A percentile compares a stretch with the other conserved stretches of the same genome.
Evolutionary conservation across 2,329 filamentous ascomycete species (phyloP).

Genomic region (Pseudogymnoascus sp.): DNA sequence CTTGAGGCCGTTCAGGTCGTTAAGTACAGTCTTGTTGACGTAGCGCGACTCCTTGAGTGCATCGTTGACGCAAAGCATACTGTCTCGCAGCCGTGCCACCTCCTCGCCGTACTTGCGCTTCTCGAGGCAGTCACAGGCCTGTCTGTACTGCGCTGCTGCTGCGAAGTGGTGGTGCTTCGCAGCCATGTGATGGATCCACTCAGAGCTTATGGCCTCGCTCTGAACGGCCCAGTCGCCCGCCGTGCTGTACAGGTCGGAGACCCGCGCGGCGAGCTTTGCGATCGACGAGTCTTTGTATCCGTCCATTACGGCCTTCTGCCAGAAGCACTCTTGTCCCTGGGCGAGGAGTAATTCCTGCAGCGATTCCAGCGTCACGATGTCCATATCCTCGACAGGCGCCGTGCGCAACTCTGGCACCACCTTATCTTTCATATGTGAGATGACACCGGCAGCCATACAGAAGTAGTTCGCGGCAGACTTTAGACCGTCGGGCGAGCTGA

Average conservation of each 20-base stretch:
- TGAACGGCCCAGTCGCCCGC: conserved; percentile 81
- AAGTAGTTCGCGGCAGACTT: conserved; percentile 87
- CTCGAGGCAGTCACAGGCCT: conserved; percentile 83
- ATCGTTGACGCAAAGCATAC: conserved; percentile 73
- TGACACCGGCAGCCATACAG: conserved; percentile 75
- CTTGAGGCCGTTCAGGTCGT: conserved; percentile 77
- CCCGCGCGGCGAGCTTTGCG: conserved; percentile 79
- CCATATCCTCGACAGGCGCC: conserved; percentile 91
- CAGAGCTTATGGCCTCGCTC: conserved; percentile 80
- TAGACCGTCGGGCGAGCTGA: conserved; percentile 70
- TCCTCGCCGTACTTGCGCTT: conserved; percentile 95
- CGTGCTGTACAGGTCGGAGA: conserved; percentile 81
- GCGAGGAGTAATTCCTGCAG: conserved; percentile 78
- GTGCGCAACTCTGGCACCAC: conserved; percentile 77
- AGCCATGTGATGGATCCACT: conserved; percentile 97
- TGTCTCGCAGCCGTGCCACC: conserved; percentile 76
- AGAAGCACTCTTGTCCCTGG: conserved; percentile 95
- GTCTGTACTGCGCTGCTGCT: conserved; percentile 85
- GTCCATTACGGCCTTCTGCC: conserved; percentile 94
- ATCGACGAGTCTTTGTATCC: conserved; percentile 87
- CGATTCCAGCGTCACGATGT: conserved; percentile 75
- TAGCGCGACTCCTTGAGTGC: conserved; percentile 78
- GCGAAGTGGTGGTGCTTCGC: conserved; percentile 98
- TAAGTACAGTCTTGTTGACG: conserved; percentile 71
- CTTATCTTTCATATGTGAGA: conserved; percentile 66